A percentile compares a stretch with the other conserved stretches of the same genome.
Conservation (phyloP, 1,284 basidiomycete genomes). For the Cutaneotrichosporon cyanovorans region DNA sequence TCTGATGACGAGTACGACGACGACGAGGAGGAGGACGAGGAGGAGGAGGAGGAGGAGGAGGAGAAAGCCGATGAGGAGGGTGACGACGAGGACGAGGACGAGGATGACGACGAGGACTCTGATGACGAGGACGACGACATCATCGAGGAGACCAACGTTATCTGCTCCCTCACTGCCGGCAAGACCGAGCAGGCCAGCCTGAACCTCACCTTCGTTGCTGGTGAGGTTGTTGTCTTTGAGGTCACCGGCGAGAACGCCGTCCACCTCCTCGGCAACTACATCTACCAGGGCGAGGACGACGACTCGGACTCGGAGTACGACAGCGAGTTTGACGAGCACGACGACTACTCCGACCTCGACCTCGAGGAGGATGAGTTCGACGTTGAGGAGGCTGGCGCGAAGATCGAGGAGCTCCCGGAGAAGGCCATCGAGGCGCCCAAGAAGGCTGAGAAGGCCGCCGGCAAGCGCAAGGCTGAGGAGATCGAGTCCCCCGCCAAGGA, state of each 20-base stretch:
- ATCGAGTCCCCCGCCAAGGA: conserved; percentile 10
- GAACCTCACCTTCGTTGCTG: conserved; percentile 67
- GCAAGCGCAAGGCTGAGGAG: conserved; percentile 19
- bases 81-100: conserved; percentile 44
- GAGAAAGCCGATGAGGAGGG: conserved; percentile 24
- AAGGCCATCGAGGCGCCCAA: conserved; percentile 16
- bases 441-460: conserved; percentile 10
- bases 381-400: conserved; percentile 42
- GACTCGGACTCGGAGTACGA: conserved; percentile 47
- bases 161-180: conserved; percentile 50
- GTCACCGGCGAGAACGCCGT: conserved; percentile 77
- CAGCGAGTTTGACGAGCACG: conserved; percentile 50
- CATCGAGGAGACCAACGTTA: conserved; percentile 48
- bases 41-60: conserved; percentile 46
- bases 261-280: conserved; percentile 84
- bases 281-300: conserved; percentile 49
- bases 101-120: conserved; percentile 49
- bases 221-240: conserved; percentile 63
- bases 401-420: conserved; percentile 36
- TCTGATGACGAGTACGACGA: conserved; percentile 41
- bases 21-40: conserved; percentile 38
- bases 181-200: conserved; percentile 68
- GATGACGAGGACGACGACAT: conserved; percentile 31
- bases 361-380: conserved; percentile 49
- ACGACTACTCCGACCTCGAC: conserved; percentile 47